These are phyloP conservation scores for Collybia sp. DNA, from an alignment of 768 basidiomycete species.

Conservation along the genomic window DNA sequence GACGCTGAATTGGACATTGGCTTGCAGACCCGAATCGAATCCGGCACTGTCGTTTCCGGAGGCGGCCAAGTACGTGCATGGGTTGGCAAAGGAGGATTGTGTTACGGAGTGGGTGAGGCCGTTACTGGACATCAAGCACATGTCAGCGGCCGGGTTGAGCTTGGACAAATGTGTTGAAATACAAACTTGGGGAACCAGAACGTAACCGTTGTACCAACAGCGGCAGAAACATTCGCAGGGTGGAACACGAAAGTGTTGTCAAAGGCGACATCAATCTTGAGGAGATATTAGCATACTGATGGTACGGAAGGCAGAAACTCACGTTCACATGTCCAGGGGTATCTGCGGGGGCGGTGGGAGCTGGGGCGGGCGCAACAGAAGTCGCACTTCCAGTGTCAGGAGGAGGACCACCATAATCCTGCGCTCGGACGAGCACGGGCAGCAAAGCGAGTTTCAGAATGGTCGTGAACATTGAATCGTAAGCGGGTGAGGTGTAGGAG, in stretches of 20 bases:
- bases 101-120: slow-evolving; percentile 46
- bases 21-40: slow-evolving; percentile 50
- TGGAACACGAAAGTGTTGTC: slow-evolving; percentile 33
- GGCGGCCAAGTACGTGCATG: slow-evolving; percentile 46
- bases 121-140: too few relatives aligned
- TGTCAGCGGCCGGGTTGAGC: slow-evolving; percentile 19
- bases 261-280: slow-evolving; percentile 39
- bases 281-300: background rate
- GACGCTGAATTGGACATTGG: slow-evolving; percentile 36
- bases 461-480: slow-evolving; percentile 25
- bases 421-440: slow-evolving; percentile 32
- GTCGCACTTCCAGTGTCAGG: slow-evolving; percentile 15
- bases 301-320: slow-evolving; percentile 1
- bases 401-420: slow-evolving; percentile 18
- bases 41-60: slow-evolving; percentile 30
- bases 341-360: slow-evolving; percentile 35
- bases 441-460: slow-evolving; percentile 20
- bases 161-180: slow-evolving; percentile 10
- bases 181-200: slow-evolving; percentile 49
- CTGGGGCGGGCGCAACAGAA: slow-evolving; percentile 20
- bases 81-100: slow-evolving; percentile 48
- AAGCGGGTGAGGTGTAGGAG: background rate
- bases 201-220: slow-evolving; percentile 45
- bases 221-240: slow-evolving; percentile 41
- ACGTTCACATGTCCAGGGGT: slow-evolving; percentile 32